Conservation (phyloP, 129 eudicot genomes). For the Chrysanthemum seticuspe region DNA sequence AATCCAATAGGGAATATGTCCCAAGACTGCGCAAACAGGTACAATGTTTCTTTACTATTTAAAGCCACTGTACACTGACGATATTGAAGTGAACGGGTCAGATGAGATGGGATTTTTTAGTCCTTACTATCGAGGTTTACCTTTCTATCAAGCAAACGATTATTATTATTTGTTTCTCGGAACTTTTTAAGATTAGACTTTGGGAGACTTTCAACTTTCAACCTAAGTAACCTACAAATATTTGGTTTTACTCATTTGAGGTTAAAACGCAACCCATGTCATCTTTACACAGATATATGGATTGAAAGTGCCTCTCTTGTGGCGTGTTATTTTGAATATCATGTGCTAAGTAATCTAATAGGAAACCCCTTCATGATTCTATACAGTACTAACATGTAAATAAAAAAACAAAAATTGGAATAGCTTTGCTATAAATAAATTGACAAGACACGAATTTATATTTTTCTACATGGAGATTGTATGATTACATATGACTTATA, state of each 20-base stretch:
- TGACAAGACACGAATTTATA: too few species aligned
- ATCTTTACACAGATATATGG: too few species aligned
- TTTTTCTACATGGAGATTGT: neutral
- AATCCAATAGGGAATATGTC: slow-evolving; percentile 86
- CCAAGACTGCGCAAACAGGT: slow-evolving; percentile 96
- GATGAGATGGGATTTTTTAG: slow-evolving; percentile 68
- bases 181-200: neutral
- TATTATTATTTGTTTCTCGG: too few species aligned
- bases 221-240: too few species aligned
- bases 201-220: neutral
- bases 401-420: neutral
- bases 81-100: slow-evolving; percentile 54
- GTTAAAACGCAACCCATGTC: too few species aligned
- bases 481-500: neutral
- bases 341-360: too few species aligned
- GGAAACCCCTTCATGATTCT: too few species aligned
- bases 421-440: neutral
- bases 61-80: slow-evolving; percentile 68
- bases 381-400: neutral
- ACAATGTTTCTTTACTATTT: slow-evolving; percentile 6
- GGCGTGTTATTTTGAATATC: too few species aligned
- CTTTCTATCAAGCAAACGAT: neutral
- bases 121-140: slow-evolving; percentile 70
- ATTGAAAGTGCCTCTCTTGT: too few species aligned
- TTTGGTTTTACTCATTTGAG: too few species aligned